Percentiles rank a stretch among this genome's conserved stretches.
Evolutionary conservation across 768 basidiomycete genomes (phyloP).

Genomic region (Tricholoma matsutake): DNA sequence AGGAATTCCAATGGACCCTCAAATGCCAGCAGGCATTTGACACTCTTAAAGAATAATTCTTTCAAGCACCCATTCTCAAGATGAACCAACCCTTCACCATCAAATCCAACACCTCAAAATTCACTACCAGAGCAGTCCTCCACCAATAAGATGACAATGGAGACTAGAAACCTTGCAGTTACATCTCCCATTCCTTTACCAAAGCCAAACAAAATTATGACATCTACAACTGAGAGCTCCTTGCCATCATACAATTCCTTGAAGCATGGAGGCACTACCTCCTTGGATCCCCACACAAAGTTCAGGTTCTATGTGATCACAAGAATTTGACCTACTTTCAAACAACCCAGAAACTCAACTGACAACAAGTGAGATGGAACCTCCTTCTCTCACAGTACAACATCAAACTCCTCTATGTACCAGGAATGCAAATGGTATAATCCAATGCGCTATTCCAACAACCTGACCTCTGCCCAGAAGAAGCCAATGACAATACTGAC

Average conservation of each 20-base stretch:
- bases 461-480: no score
- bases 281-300: no score
- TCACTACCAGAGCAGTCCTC: slow-evolving; percentile 29
- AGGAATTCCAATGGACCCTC: slow-evolving; percentile 14
- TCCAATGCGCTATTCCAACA: no score
- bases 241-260: background rate
- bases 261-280: slow-evolving; percentile 4
- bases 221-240: slow-evolving; percentile 1
- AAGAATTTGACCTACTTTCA: no score
- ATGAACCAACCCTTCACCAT: slow-evolving; percentile 22
- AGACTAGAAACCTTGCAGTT: slow-evolving; percentile 1
- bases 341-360: no score
- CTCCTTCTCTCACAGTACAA: no score
- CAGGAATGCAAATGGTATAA: no score
- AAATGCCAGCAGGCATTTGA: slow-evolving; percentile 21
- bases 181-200: background rate
- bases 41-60: slow-evolving; percentile 23
- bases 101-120: slow-evolving; percentile 28
- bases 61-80: slow-evolving; percentile 20
- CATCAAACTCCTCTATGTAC: no score
- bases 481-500: no score
- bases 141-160: slow-evolving; percentile 21
- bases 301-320: no score
- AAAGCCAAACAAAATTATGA: no score
- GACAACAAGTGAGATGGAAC: no score